phyloP scores from a whole-genome alignment of 1,139 yeast species.

The Yamadazyma membranifaciens region DNA sequence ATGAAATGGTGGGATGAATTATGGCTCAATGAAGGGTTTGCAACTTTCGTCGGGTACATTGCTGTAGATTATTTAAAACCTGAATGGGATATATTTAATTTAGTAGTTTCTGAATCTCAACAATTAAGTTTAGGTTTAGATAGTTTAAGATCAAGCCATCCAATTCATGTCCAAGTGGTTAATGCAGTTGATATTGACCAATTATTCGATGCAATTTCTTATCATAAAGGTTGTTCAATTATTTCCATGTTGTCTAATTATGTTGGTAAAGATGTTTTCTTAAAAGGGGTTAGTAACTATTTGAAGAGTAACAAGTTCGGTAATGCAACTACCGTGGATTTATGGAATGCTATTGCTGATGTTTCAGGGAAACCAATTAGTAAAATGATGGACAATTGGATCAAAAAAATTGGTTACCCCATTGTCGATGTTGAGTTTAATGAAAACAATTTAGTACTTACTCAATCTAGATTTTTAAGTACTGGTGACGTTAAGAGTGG shows the following conservation, averaged over 20 bases:
- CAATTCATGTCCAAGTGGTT: slow-evolving; percentile 81
- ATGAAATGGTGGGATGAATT: slow-evolving; percentile 96
- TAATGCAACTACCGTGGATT: slow-evolving; percentile 76
- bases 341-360: slow-evolving; percentile 74
- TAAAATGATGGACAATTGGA: slow-evolving; percentile 78
- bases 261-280: slow-evolving; percentile 63
- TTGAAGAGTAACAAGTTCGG: slow-evolving; percentile 68
- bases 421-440: slow-evolving; percentile 55
- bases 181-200: slow-evolving; percentile 83
- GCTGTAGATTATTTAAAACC: slow-evolving; percentile 77
- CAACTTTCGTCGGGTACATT: slow-evolving; percentile 84
- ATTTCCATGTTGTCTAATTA: slow-evolving; percentile 70
- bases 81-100: slow-evolving; percentile 84
- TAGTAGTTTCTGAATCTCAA: slow-evolving; percentile 64
- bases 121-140: slow-evolving; percentile 73
- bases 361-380: slow-evolving; percentile 75
- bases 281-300: slow-evolving; percentile 70
- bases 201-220: slow-evolving; percentile 81
- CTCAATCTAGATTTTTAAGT: slow-evolving; percentile 73
- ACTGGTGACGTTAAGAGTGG: slow-evolving; percentile 77
- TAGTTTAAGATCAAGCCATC: slow-evolving; percentile 74
- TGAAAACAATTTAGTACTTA: slow-evolving; percentile 46
- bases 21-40: slow-evolving; percentile 90
- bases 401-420: slow-evolving; percentile 83
- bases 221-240: slow-evolving; percentile 77